Percentiles rank a stretch among this genome's conserved stretches.
Conservation (phyloP, 2,329 filamentous ascomycete genomes). For the Ophiostoma sp. region DNA sequence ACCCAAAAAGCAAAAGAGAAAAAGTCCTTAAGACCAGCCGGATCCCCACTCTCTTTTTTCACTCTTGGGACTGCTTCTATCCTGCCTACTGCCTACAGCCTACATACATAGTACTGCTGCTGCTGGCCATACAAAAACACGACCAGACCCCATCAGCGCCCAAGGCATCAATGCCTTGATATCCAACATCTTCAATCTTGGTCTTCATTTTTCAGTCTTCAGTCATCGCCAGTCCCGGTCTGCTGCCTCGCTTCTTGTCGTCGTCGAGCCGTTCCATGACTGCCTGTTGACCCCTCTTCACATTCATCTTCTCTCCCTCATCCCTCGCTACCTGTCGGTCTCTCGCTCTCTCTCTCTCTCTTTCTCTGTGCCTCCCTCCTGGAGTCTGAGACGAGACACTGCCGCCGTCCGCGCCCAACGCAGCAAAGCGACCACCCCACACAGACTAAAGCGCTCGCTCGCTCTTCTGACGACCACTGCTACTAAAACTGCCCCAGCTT, state of each 20-base stretch:
- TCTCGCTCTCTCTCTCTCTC: not conserved
- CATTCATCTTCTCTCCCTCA: no score
- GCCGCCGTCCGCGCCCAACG: slow-evolving; percentile 21
- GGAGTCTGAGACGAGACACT: slow-evolving; percentile 16
- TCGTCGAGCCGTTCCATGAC: slow-evolving; percentile 11
- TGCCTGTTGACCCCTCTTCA: not conserved
- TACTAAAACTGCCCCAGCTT: slow-evolving; percentile 17
- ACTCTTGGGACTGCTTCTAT: not conserved
- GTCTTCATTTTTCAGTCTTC: not conserved
- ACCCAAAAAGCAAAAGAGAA: slow-evolving; percentile 5
- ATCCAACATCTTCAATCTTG: not conserved
- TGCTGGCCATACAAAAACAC: not conserved
- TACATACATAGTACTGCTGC: not conserved
- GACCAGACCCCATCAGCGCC: slow-evolving; percentile 15
- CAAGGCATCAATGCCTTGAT: slow-evolving; percentile 18
- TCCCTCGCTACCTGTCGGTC: not conserved
- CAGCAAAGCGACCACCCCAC: not conserved
- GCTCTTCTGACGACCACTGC: not conserved
- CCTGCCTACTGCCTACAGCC: not conserved
- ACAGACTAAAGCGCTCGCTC: not conserved
- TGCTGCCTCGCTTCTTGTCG: not conserved
- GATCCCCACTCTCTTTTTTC: slow-evolving; percentile 22
- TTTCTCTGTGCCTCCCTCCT: not conserved
- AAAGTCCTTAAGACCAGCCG: slow-evolving; percentile 21
- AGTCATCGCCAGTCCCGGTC: not conserved